phyloP scores from a whole-genome alignment of 768 basidiomycete genomes.

The Pholiota molesta region DNA sequence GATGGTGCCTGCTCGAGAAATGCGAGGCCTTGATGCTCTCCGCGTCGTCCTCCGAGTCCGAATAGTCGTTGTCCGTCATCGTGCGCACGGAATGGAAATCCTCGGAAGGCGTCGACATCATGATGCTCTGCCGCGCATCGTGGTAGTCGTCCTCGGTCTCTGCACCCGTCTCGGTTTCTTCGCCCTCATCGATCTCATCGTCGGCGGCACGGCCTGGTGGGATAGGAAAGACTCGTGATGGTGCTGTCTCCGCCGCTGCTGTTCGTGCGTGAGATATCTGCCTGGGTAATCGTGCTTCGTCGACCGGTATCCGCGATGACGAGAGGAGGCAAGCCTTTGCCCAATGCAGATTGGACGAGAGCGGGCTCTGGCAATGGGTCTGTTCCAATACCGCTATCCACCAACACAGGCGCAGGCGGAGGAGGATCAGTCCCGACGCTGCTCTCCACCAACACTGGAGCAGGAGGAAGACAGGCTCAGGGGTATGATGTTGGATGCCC shows the following conservation, averaged over 20 bases:
- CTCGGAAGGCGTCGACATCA: slow-evolving; percentile 67
- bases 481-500: slow-evolving; percentile 51
- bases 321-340: slow-evolving; percentile 24
- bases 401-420: slow-evolving; percentile 19
- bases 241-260: slow-evolving; percentile 40
- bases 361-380: slow-evolving; percentile 33
- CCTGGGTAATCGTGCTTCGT: slow-evolving; percentile 52
- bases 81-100: slow-evolving; percentile 82
- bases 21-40: slow-evolving; percentile 77
- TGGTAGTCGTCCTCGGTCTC: slow-evolving; percentile 80
- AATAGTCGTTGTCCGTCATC: slow-evolving; percentile 69
- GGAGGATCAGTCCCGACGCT: not conserved
- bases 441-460: slow-evolving; percentile 31
- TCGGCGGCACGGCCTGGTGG: slow-evolving; percentile 21
- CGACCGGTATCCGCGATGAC: slow-evolving; percentile 27
- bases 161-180: slow-evolving; percentile 68
- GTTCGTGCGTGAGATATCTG: slow-evolving; percentile 36
- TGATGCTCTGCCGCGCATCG: slow-evolving; percentile 75
- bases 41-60: slow-evolving; percentile 55
- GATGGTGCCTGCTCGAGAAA: slow-evolving; percentile 30
- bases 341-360: slow-evolving; percentile 11
- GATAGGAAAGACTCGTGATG: slow-evolving; percentile 42
- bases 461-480: slow-evolving; percentile 26
- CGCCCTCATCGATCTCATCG: slow-evolving; percentile 44
- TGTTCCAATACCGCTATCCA: slow-evolving; percentile 24